Conservation (phyloP, 352 stramenopile species). For the Phytophthora capsici region DNA sequence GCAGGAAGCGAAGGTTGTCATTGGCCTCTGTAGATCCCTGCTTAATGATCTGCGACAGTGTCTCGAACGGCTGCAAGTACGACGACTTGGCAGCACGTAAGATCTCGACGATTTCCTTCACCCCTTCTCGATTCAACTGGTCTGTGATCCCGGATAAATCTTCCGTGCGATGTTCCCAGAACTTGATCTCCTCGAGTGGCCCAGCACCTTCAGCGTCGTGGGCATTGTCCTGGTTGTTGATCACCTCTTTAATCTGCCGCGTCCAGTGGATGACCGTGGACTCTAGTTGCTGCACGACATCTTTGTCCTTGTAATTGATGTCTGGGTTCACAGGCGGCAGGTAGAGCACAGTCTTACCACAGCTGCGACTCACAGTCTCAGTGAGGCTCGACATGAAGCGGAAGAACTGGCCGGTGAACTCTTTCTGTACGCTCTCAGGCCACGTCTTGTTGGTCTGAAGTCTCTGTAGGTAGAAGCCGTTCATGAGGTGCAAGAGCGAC, state of each 20-base stretch:
- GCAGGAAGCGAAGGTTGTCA: slow-evolving; percentile 95
- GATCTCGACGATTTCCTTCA: slow-evolving; percentile 92
- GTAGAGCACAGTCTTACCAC: slow-evolving; percentile 95
- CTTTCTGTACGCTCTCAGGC: slow-evolving; percentile 94
- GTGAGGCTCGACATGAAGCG: slow-evolving; percentile 96
- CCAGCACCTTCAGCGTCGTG: slow-evolving; percentile 91
- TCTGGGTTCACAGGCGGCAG: slow-evolving; percentile 83
- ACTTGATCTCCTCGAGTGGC: slow-evolving; percentile 96
- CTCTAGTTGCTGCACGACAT: slow-evolving; percentile 96
- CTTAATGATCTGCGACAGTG: slow-evolving; percentile 93
- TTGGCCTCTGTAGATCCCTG: slow-evolving; percentile 92
- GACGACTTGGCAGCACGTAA: slow-evolving; percentile 90
- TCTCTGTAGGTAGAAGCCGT: slow-evolving; percentile 83
- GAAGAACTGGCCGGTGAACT: slow-evolving; percentile 95
- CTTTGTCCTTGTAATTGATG: slow-evolving; percentile 93
- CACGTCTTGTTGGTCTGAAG: slow-evolving; percentile 84
- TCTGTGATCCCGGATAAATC: slow-evolving; percentile 94
- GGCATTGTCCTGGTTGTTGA: slow-evolving; percentile 95
- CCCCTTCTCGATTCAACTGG: slow-evolving; percentile 91
- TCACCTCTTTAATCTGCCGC: slow-evolving; percentile 96
- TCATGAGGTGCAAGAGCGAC: slow-evolving; percentile 87
- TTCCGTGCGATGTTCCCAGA: slow-evolving; percentile 93
- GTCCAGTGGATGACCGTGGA: slow-evolving; percentile 97
- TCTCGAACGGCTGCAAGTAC: slow-evolving; percentile 94
- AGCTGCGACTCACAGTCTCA: slow-evolving; percentile 90